These are phyloP conservation scores for Sporothrix luriei DNA, from an alignment of 2,329 filamentous ascomycete genomes.

Conservation along the genomic window DNA sequence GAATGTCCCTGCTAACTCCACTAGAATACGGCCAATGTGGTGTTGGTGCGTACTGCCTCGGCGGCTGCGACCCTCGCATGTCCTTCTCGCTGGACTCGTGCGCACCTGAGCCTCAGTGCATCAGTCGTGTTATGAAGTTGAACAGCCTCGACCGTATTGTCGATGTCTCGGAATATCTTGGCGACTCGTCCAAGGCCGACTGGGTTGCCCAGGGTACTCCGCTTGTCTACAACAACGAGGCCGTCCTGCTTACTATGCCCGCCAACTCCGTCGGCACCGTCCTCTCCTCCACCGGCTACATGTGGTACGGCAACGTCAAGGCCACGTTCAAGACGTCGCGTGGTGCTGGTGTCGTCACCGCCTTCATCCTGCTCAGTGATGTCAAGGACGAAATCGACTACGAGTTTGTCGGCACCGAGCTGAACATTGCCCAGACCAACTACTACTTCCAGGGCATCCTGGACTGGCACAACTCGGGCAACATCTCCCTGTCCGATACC, in stretches of 20 bases:
- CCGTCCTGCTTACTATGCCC: slow-evolving; percentile 85
- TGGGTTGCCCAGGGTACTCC: slow-evolving; percentile 87
- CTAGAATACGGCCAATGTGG: slow-evolving; percentile 91
- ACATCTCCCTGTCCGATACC: slow-evolving; percentile 70
- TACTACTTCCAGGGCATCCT: slow-evolving; percentile 95
- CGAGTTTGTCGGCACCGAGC: slow-evolving; percentile 84
- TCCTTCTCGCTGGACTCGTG: slow-evolving; percentile 85
- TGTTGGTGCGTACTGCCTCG: slow-evolving; percentile 91
- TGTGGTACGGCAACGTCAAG: slow-evolving; percentile 96
- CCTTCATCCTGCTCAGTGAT: slow-evolving; percentile 93
- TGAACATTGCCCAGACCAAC: slow-evolving; percentile 82
- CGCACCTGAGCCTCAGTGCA: slow-evolving; percentile 79
- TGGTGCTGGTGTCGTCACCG: slow-evolving; percentile 88
- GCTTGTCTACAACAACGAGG: slow-evolving; percentile 62
- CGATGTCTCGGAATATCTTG: slow-evolving; percentile 79
- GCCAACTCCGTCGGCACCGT: slow-evolving; percentile 83
- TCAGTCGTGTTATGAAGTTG: slow-evolving; percentile 73
- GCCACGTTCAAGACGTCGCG: slow-evolving; percentile 82
- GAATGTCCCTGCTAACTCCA: neutral
- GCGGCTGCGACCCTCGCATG: slow-evolving; percentile 86
- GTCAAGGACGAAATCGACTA: slow-evolving; percentile 99
- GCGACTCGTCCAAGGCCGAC: slow-evolving; percentile 75
- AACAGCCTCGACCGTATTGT: slow-evolving; percentile 68
- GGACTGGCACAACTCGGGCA: slow-evolving; percentile 74
- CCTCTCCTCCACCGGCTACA: slow-evolving; percentile 78